Percentiles rank a stretch among this genome's conserved stretches.
These are phyloP conservation scores for Mortierella sp. DNA, from an alignment of 371 early-diverging fungal species.

Conservation along the genomic window DNA sequence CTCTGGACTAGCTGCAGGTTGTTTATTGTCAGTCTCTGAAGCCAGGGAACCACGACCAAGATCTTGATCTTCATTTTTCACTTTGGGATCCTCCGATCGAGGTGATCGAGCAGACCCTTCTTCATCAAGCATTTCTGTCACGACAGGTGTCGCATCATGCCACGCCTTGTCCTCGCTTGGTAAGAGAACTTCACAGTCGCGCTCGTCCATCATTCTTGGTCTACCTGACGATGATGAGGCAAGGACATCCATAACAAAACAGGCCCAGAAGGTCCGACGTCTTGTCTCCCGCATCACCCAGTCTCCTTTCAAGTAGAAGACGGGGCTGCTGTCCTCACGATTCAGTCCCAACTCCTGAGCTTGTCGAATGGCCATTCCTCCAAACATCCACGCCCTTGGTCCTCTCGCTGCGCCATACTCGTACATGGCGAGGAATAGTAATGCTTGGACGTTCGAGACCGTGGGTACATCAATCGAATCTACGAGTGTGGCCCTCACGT, in stretches of 20 bases:
- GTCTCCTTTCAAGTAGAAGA: constrained; percentile 46
- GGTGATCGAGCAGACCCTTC: no score
- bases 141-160: constrained; percentile 52
- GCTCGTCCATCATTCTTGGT: constrained; percentile 62
- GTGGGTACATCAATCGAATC: constrained; percentile 63
- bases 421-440: constrained; percentile 65
- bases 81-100: no score
- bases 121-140: constrained; percentile 42
- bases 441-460: constrained; percentile 61
- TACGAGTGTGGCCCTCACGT: constrained; percentile 33
- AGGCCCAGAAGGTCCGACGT: constrained; percentile 62
- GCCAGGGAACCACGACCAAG: no score
- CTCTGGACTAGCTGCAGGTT: no score
- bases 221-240: constrained; percentile 61
- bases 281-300: constrained; percentile 65
- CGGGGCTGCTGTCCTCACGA: constrained; percentile 56
- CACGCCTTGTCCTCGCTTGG: constrained; percentile 65
- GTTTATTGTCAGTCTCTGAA: no score
- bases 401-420: constrained; percentile 71
- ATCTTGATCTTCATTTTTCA: no score
- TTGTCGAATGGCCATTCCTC: constrained; percentile 70
- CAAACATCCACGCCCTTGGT: constrained; percentile 72
- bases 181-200: constrained; percentile 63
- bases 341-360: constrained; percentile 63
- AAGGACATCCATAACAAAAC: constrained; percentile 54